These are phyloP conservation scores for Phytophthora foliorum DNA, from an alignment of 352 stramenopile genomes.

Conservation along the genomic window DNA sequence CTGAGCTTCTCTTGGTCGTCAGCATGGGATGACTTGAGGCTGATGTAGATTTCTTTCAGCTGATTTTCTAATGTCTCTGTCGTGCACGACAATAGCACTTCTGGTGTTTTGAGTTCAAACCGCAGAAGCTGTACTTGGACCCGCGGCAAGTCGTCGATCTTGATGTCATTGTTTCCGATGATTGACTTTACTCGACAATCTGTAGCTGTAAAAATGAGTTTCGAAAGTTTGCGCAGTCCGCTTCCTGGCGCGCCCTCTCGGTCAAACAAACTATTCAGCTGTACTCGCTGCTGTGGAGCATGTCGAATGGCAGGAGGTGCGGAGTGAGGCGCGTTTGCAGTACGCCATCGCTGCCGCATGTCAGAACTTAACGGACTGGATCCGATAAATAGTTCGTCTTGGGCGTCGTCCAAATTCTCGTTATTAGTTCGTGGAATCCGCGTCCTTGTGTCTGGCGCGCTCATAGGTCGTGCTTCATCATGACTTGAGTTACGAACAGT, in stretches of 20 bases:
- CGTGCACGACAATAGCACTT: conserved; percentile 51
- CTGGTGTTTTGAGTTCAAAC: conserved; percentile 50
- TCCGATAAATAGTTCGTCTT: conserved; percentile 9
- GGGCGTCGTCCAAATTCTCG: background rate
- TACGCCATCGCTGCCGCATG: conserved; percentile 23
- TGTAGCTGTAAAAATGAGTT: conserved; percentile 66
- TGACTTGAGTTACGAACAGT: background rate
- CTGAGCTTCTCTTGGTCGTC: conserved; percentile 52
- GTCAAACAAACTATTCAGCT: conserved; percentile 43
- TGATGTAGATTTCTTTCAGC: conserved; percentile 81
- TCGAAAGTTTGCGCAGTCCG: conserved; percentile 54
- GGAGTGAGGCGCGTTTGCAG: conserved; percentile 37
- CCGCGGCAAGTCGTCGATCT: conserved; percentile 40
- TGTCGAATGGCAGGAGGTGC: conserved; percentile 32
- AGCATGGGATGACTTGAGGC: conserved; percentile 51
- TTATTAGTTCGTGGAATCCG: conserved; percentile 10
- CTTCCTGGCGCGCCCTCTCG: conserved; percentile 40
- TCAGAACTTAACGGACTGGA: conserved; percentile 1
- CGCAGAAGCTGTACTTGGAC: conserved; percentile 41
- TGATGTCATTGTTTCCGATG: conserved; percentile 61
- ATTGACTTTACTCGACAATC: conserved; percentile 76
- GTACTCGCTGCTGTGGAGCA: conserved; percentile 11
- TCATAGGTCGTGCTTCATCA: conserved; percentile 21
- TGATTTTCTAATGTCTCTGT: conserved; percentile 73
- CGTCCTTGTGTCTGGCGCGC: conserved; percentile 7